Evolutionary conservation across 2,329 filamentous ascomycete species (phyloP), one percentile per base, ranked within the genome.

Genomic region (Aspergillus ochraceoroseus): DNA sequence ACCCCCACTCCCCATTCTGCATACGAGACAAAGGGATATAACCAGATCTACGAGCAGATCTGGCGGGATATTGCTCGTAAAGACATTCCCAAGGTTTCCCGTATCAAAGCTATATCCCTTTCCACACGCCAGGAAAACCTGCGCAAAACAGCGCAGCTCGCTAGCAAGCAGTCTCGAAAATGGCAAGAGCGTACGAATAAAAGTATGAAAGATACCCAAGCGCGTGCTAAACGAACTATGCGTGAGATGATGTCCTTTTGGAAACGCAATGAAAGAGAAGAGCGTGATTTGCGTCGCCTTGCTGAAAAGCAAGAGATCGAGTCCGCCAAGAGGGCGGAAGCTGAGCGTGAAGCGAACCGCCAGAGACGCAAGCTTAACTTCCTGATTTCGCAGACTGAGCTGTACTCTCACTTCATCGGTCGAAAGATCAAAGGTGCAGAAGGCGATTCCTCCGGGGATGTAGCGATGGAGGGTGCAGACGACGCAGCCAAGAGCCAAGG

Each of bases 281-380:
- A 98, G 63, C 86, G 92, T 46, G 92, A 98, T 63, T 74, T 94
- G 50, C 83, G 92, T 53, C 94, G 95, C 70, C 82, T 89, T 37
- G 92, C 92, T 4, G 92, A 98, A 72, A 87, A 84, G 63, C 88
- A 95, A 64, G 92, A 96, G 69, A 78, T 98, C 32, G 92, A 98
- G 63, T 94, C 92, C 58, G 92, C 92, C 12, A 89, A 92, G 67
- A 94, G 90, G 68, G 89, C 90, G 45, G 92, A 98, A 71, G 92
- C 92, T 4, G 92, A 96, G 56, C 88, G 94, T 51, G 92, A 98
- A 76, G 88, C 92, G 11, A 94, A 94, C 55, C 80, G 92, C 50
- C 92, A 98, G 70, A 95, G 94, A 78, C 82, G 92, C 57, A 98
- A 98, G 72, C 85, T 98, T 63, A 96, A 98, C 70, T 98, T 98